Conservation (phyloP, 495 filamentous ascomycete genomes). For the Pyronema omphalodes region DNA sequence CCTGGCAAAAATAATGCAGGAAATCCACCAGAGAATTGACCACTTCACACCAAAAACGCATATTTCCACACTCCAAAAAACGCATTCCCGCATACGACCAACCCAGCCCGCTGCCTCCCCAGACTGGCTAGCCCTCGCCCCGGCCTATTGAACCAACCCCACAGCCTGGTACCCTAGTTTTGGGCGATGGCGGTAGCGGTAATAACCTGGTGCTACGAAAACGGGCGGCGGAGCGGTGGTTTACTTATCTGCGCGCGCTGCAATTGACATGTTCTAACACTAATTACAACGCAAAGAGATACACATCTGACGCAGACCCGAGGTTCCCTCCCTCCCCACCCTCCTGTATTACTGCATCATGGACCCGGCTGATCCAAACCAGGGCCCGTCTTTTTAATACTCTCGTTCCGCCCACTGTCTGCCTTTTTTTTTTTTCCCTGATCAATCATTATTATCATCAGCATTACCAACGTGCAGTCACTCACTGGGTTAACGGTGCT, state of each 20-base stretch:
- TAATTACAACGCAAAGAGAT: constrained; percentile 2
- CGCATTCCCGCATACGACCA: too few species aligned
- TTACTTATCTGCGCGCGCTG: not conserved
- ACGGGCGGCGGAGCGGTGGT: not conserved
- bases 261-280: constrained; percentile 5
- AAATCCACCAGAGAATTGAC: too few species aligned
- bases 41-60: too few species aligned
- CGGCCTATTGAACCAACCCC: not conserved
- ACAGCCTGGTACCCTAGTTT: not conserved
- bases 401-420: not conserved
- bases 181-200: not conserved
- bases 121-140: too few species aligned
- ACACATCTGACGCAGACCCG: not conserved
- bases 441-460: not conserved
- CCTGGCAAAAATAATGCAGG: too few species aligned
- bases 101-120: too few species aligned
- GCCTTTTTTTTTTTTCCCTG: not conserved
- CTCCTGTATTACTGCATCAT: not conserved
- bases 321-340: not conserved
- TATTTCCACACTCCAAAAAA: too few species aligned
- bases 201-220: not conserved
- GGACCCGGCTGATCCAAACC: not conserved
- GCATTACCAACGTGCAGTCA: not conserved
- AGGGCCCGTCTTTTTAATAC: not conserved
- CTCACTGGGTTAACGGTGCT: not conserved